Evolutionary conservation across 139 green algal genomes (phyloP), one percentile per base, ranked within the genome.

Genomic region (Chlorella vulgaris): DNA sequence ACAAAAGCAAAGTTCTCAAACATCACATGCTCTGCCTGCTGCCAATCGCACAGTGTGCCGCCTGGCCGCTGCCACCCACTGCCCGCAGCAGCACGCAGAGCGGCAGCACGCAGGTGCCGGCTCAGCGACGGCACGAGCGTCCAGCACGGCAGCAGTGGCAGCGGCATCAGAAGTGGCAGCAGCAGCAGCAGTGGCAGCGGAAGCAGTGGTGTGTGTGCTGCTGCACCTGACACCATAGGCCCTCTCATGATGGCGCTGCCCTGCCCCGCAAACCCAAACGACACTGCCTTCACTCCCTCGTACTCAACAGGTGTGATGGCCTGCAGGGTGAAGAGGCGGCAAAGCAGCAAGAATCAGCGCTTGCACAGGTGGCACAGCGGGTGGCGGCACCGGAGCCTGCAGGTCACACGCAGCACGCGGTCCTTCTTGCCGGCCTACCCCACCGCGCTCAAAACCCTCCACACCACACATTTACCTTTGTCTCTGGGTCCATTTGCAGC

Each of bases 171-270:
- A 10, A 15, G 47, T 55, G 47, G 15, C 47, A 55, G 47, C 5
- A 76, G 42, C 7, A n/a, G n/a, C 43, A 60, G 5, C 69, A 43
- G 43, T 0, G 1, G 43, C 69, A 24, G 15, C 4, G n/a, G 7
- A 24, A 29, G 43, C 4, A 18, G 1, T 21, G n/a, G n/a, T n/a
- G n/a, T n/a, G n/a, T n/a, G n/a, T n/a, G n/a, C n/a, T n/a, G n/a
- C n/a, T n/a, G 28, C 67, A 84, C 92, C 92, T 58, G 91, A 97
- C 42, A 98, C 97, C 97, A 99, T 99, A 53, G 97, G 91, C 0
- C 97, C 97, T 4, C 97, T 88, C 97, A 99, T 99, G 89, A 99
- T 99, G 74, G 96, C 96, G 60, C 86, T 93, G 76, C 96, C 96
- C 85, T 98, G 94, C 7, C 95, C 96, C 31, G 97, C 95, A 86